These are phyloP conservation scores for Thalassiosira profunda DNA, from an alignment of 108 stramenopile species.

Conservation along the genomic window DNA sequence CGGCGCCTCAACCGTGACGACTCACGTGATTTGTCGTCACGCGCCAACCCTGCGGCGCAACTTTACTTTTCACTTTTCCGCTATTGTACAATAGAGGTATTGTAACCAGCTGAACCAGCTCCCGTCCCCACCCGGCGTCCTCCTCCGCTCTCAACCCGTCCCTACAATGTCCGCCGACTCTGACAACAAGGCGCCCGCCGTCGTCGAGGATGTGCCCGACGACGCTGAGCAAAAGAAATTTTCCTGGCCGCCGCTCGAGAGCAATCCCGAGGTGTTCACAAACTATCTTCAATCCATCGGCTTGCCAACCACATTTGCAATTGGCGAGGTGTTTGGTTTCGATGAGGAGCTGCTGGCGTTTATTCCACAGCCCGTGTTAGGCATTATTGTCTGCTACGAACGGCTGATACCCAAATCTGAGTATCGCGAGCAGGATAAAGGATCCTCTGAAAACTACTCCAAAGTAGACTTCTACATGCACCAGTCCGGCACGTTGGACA, in stretches of 20 bases:
- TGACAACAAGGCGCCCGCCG: background rate
- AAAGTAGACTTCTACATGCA: slow-evolving; percentile 58
- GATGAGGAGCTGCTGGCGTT: slow-evolving; percentile 65
- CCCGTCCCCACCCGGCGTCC: no score
- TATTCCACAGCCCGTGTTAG: slow-evolving; percentile 56
- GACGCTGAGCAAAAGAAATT: slow-evolving; percentile 32
- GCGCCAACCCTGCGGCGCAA: no score
- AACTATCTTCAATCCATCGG: slow-evolving; percentile 57
- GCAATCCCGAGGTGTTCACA: slow-evolving; percentile 60
- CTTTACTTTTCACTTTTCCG: no score
- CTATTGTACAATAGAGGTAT: no score
- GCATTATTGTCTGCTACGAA: slow-evolving; percentile 61
- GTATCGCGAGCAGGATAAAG: slow-evolving; percentile 35
- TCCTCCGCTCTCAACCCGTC: no score
- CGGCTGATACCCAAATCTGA: slow-evolving; percentile 41
- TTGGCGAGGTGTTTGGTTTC: slow-evolving; percentile 64
- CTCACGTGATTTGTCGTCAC: no score
- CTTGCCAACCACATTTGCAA: slow-evolving; percentile 36
- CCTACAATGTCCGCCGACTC: no score
- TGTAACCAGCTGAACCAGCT: no score
- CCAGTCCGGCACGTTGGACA: slow-evolving; percentile 53
- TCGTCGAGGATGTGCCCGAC: background rate
- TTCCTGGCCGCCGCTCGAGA: slow-evolving; percentile 69
- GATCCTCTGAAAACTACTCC: slow-evolving; percentile 40
- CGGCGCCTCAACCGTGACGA: no score